These are phyloP conservation scores for Blumeriella jaapii DNA, from an alignment of 2,329 filamentous ascomycete genomes.

Conservation along the genomic window DNA sequence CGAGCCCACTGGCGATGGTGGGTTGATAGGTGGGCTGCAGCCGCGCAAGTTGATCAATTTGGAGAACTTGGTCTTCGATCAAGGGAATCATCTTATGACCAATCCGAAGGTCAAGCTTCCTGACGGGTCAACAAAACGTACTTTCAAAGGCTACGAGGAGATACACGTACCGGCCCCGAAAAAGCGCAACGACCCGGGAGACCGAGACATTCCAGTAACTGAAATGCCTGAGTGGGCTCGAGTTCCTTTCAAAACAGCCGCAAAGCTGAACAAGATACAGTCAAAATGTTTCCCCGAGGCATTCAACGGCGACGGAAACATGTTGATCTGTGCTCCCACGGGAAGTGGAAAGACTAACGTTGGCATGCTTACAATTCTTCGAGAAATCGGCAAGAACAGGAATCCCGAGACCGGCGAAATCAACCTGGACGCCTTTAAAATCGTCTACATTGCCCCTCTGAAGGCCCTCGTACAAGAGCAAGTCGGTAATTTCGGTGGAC, in stretches of 20 bases:
- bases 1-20: conserved; percentile 50
- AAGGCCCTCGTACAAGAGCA: conserved; percentile 97
- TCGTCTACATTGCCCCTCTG: conserved; percentile 91
- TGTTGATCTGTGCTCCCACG: conserved; percentile 95
- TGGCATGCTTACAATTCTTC: conserved; percentile 90
- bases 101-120: conserved; percentile 91
- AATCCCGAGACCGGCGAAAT: conserved; percentile 86
- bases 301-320: conserved; percentile 89
- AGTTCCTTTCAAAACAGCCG: conserved; percentile 71
- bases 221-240: conserved; percentile 91
- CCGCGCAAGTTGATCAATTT: conserved; percentile 83
- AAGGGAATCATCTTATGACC: conserved; percentile 99
- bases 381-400: conserved; percentile 92
- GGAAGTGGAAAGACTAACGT: conserved; percentile 98
- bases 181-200: conserved; percentile 68
- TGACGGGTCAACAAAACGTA: conserved; percentile 86
- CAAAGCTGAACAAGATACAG: conserved; percentile 88
- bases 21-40: conserved; percentile 70
- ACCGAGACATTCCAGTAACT: conserved; percentile 70
- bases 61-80: conserved; percentile 92
- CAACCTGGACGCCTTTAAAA: conserved; percentile 93
- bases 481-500: conserved; percentile 91
- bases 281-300: conserved; percentile 85
- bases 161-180: conserved; percentile 94
- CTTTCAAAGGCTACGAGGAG: conserved; percentile 97